Evolutionary conservation across 179 eudicot genomes (phyloP).

Genomic region (Corrigiola litoralis): DNA sequence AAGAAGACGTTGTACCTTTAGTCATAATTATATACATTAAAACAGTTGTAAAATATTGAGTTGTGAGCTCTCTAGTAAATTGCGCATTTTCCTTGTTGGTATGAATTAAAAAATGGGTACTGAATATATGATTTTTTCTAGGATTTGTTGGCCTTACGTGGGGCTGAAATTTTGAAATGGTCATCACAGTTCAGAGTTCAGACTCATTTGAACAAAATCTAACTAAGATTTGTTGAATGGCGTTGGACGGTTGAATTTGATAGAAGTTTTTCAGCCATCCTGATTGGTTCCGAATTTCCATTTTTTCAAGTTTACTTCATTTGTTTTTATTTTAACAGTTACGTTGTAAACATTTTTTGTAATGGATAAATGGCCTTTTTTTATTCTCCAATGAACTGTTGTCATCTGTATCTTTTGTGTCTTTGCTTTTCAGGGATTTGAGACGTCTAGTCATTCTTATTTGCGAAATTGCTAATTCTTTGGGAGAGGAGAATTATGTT

Average conservation of each 20-base stretch:
- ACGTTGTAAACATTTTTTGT: not conserved
- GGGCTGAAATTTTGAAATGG: not conserved
- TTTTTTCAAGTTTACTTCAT: too few relatives aligned
- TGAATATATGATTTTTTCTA: not conserved
- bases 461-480: slow-evolving; percentile 53
- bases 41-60: too few relatives aligned
- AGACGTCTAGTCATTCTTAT: slow-evolving; percentile 64
- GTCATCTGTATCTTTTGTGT: slow-evolving; percentile 1
- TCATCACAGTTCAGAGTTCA: slow-evolving; percentile 1
- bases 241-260: not conserved
- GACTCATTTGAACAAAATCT: not conserved
- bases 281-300: too few relatives aligned
- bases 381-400: too few relatives aligned
- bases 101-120: not conserved
- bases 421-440: slow-evolving; percentile 60
- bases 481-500: slow-evolving; percentile 66
- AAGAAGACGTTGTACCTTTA: too few relatives aligned
- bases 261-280: too few relatives aligned
- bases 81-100: not conserved
- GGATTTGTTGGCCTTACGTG: not conserved
- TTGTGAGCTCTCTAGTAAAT: too few relatives aligned
- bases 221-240: not conserved
- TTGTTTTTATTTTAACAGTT: not conserved
- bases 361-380: too few relatives aligned
- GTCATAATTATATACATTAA: too few relatives aligned